Evolutionary conservation across 352 stramenopile species (phyloP).

Genomic region (Phytophthora fragariaefolia): DNA sequence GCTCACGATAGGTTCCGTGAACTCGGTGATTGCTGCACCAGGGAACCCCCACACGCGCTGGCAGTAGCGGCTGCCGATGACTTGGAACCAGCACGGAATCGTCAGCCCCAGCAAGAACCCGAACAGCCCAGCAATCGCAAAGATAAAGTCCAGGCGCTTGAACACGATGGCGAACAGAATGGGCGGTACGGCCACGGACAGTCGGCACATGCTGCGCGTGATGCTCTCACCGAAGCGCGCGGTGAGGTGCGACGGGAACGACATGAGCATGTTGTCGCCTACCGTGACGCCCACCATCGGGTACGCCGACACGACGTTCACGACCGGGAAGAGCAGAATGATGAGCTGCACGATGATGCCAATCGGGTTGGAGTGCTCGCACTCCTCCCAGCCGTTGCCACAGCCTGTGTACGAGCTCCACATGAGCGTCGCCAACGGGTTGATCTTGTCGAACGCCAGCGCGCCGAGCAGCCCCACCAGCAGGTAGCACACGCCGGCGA

Average conservation of each 20-base stretch:
- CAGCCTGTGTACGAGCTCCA: slow-evolving; percentile 84
- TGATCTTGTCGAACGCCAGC: slow-evolving; percentile 80
- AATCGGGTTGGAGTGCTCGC: slow-evolving; percentile 49
- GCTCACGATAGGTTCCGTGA: slow-evolving; percentile 69
- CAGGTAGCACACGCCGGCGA: slow-evolving; percentile 77
- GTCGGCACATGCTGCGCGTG: slow-evolving; percentile 64
- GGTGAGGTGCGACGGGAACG: slow-evolving; percentile 69
- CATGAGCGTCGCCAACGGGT: slow-evolving; percentile 81
- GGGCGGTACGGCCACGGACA: slow-evolving; percentile 69
- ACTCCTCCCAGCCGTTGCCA: slow-evolving; percentile 77
- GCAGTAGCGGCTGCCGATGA: slow-evolving; percentile 83
- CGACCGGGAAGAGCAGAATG: slow-evolving; percentile 82
- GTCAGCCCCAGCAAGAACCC: slow-evolving; percentile 79
- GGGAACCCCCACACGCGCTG: slow-evolving; percentile 74
- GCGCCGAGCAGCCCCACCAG: slow-evolving; percentile 76
- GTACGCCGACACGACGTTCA: slow-evolving; percentile 88
- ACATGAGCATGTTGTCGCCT: slow-evolving; percentile 89
- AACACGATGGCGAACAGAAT: slow-evolving; percentile 82
- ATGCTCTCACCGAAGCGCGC: slow-evolving; percentile 49
- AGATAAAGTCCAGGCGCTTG: slow-evolving; percentile 91
- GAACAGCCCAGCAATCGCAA: slow-evolving; percentile 78
- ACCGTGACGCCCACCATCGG: slow-evolving; percentile 87
- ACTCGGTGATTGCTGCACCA: slow-evolving; percentile 74
- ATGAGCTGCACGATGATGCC: slow-evolving; percentile 76
- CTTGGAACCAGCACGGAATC: slow-evolving; percentile 88